Evolutionary conservation across 2,329 filamentous ascomycete species (phyloP).

Genomic region (Nemania sp.): DNA sequence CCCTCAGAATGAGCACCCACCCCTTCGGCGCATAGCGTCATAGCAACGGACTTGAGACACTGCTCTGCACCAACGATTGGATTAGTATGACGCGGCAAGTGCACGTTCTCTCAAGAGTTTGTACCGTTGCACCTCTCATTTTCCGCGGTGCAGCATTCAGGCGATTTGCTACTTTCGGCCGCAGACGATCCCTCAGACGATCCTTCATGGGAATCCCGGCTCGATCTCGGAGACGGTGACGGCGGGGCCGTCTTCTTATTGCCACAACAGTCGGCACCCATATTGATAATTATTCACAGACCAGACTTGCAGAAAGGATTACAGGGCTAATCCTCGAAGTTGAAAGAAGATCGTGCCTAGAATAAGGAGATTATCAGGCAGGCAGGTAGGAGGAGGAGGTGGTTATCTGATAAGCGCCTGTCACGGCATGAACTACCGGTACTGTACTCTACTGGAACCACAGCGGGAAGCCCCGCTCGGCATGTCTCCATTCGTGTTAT

Average conservation of each 20-base stretch:
- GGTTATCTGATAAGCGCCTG: neutral
- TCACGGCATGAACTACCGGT: no score
- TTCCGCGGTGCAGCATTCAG: slow-evolving; percentile 9
- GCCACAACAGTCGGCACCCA: slow-evolving; percentile 24
- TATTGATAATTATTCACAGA: neutral
- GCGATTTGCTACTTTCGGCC: neutral
- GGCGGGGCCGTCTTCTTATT: slow-evolving; percentile 5
- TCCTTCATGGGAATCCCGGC: neutral
- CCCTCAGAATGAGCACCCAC: slow-evolving; percentile 11
- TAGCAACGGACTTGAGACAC: slow-evolving; percentile 19
- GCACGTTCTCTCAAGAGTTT: neutral
- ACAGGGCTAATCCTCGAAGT: neutral
- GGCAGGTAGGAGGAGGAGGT: neutral
- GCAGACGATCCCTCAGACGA: neutral
- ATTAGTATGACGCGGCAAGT: neutral
- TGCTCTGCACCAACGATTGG: slow-evolving; percentile 1
- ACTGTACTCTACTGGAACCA: no score
- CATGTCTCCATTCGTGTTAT: no score
- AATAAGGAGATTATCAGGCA: no score
- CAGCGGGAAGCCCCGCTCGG: no score
- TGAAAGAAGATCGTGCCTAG: no score
- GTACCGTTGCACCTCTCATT: slow-evolving; percentile 23
- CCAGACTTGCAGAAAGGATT: neutral
- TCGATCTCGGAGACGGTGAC: neutral
- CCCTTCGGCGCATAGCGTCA: slow-evolving; percentile 18